Conservation (phyloP, 345 rosid species). For the Heritiera littoralis region DNA sequence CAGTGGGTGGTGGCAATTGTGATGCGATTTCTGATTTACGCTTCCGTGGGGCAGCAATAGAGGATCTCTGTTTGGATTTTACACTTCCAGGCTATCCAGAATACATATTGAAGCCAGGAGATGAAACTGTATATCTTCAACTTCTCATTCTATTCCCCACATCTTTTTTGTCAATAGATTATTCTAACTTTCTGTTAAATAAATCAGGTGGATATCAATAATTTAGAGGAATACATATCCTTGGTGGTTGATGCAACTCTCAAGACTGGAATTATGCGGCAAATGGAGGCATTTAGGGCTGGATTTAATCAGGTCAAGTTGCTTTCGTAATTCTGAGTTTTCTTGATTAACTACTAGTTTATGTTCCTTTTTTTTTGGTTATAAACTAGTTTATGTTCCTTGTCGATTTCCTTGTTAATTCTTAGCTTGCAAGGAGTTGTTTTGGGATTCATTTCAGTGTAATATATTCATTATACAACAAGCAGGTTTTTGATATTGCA, state of each 20-base stretch:
- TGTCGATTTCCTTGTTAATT: neutral
- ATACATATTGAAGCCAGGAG: constrained; percentile 73
- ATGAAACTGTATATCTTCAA: constrained; percentile 58
- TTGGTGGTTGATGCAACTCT: constrained; percentile 92
- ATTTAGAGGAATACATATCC: constrained; percentile 83
- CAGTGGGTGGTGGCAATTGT: constrained; percentile 37
- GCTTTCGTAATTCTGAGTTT: constrained; percentile 2
- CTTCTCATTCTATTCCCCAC: neutral
- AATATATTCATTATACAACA: neutral
- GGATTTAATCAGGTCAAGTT: constrained; percentile 92
- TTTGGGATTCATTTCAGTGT: constrained; percentile 1
- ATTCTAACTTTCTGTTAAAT: neutral
- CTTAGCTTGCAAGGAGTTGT: neutral
- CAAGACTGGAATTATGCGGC: constrained; percentile 76
- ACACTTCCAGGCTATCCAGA: constrained; percentile 96
- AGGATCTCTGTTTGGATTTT: constrained; percentile 91
- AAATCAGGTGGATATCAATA: constrained; percentile 70
- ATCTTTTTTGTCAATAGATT: neutral
- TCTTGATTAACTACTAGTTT: neutral
- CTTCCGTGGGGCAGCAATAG: constrained; percentile 65
- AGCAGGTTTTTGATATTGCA: constrained; percentile 89
- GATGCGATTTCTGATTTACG: constrained; percentile 44
- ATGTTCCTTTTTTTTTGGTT: neutral
- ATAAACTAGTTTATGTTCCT: neutral
- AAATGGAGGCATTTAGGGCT: constrained; percentile 88